phyloP scores from a whole-genome alignment of 192 early-diverging fungal genomes.

The Lunasporangiospora selenospora region DNA sequence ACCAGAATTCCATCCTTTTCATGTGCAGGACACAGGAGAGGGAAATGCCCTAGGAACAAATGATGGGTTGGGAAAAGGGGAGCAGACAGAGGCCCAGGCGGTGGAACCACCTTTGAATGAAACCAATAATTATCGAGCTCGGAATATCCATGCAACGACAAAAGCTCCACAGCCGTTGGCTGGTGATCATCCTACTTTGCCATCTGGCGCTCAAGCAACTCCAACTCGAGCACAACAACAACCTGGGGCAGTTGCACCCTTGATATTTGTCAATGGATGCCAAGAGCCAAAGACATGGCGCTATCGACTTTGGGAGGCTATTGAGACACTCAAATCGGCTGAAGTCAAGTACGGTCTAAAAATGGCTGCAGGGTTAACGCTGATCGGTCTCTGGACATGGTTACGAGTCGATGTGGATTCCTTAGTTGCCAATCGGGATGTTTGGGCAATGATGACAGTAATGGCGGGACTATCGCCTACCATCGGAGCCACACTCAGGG shows the following conservation, averaged over 20 bases:
- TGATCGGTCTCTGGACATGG: constrained; percentile 46
- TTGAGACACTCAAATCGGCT: constrained; percentile 30
- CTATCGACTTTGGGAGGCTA: constrained; percentile 34
- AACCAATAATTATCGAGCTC: too few relatives aligned
- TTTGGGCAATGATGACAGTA: constrained; percentile 51
- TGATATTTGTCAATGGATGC: background rate
- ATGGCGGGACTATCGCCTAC: constrained; percentile 13
- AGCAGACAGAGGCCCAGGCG: too few relatives aligned
- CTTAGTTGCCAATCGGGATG: constrained; percentile 31
- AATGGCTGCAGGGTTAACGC: constrained; percentile 45
- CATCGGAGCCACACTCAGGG: constrained; percentile 49
- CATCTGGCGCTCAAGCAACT: too few relatives aligned
- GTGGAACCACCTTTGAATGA: too few relatives aligned
- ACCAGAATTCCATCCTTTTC: too few relatives aligned
- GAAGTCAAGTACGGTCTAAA: constrained; percentile 52
- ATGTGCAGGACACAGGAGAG: too few relatives aligned
- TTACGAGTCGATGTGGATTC: constrained; percentile 14
- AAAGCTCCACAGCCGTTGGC: too few relatives aligned
- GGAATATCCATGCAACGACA: too few relatives aligned
- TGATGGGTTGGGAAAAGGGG: too few relatives aligned
- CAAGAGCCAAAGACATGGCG: constrained; percentile 15
- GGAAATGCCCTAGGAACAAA: too few relatives aligned
- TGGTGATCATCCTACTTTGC: too few relatives aligned
- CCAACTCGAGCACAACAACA: background rate
- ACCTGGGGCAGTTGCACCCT: background rate